Conservation (phyloP, 1,139 yeast genomes). For the Martiniozyma asiatica region DNA sequence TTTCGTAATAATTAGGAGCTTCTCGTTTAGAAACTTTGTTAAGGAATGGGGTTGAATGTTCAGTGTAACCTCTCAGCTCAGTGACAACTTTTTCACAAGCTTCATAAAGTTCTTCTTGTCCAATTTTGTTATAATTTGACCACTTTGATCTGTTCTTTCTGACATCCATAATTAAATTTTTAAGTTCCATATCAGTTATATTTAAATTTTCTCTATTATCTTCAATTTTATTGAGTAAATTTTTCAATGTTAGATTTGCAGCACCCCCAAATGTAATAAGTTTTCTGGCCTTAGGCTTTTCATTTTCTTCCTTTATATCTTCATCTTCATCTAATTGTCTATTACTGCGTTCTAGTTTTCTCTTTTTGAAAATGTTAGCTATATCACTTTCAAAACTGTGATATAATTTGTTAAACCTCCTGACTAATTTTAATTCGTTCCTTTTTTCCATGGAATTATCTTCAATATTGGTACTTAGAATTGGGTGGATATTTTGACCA, state of each 20-base stretch:
- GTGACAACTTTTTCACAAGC: slow-evolving; percentile 92
- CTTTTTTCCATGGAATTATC: slow-evolving; percentile 21
- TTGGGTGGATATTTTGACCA: slow-evolving; percentile 23
- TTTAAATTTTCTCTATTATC: slow-evolving; percentile 61
- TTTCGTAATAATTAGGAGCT: slow-evolving; percentile 88
- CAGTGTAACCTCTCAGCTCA: slow-evolving; percentile 85
- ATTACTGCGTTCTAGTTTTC: slow-evolving; percentile 73
- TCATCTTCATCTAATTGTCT: slow-evolving; percentile 42
- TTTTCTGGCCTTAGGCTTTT: slow-evolving; percentile 15
- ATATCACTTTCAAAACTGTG: slow-evolving; percentile 78
- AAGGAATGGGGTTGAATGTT: slow-evolving; percentile 91
- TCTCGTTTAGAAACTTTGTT: slow-evolving; percentile 93
- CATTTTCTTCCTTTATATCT: slow-evolving; percentile 7
- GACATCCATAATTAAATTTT: slow-evolving; percentile 81
- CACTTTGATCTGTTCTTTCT: slow-evolving; percentile 92
- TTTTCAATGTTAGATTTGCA: slow-evolving; percentile 70
- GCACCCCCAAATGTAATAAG: slow-evolving; percentile 59
- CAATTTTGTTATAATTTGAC: slow-evolving; percentile 90
- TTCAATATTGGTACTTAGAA: slow-evolving; percentile 23
- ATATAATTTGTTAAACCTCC: slow-evolving; percentile 49
- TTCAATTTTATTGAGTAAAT: slow-evolving; percentile 68
- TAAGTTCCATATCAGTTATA: slow-evolving; percentile 74
- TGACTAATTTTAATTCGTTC: slow-evolving; percentile 27
- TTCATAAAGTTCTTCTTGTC: slow-evolving; percentile 95
- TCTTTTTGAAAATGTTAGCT: slow-evolving; percentile 64